Evolutionary conservation across 257 asterid species (phyloP), one percentile per base, ranked within the genome.

Genomic region (Solanum commersonii): DNA sequence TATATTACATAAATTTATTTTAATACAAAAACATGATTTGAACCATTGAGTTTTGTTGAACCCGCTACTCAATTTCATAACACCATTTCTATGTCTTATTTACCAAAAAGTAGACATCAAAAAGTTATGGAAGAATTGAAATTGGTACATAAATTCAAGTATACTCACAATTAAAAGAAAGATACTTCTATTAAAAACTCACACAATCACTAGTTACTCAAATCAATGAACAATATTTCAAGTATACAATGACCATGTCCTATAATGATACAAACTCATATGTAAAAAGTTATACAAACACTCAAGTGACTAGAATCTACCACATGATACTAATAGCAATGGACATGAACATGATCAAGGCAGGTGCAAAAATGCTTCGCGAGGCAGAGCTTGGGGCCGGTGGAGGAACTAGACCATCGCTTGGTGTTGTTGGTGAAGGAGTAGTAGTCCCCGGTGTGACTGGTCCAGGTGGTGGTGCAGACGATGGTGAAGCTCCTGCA

Each of bases 321-420:
- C 92, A 83, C 90, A 89, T 8, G 46, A 91, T 82, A 67, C 89
- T 89, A 29, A 91, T 56, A 20, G 59, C 90, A 49, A 90, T 52
- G 3, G 88, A 67, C 16, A 88, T 91, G 60, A 90, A 38, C 20
- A 89, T 46, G 73, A 88, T 84, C 76, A 90, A 34, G 4, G 90
- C 82, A 29, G 85, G 83, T 8, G 78, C 65, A 31, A 87, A 25
- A 37, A 79, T 10, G 12, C 85, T 73, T 20, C 71, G 20, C 2
- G 90, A n/a, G 73, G 92, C 93, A 4, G 93, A 90, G 89, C 89
- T 90, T 1, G 94, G 90, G 13, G 92, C 15, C 2, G 94, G 86
- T 11, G 93, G 93, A 67, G 73, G 87, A 37, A 25, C 10, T 33
- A 29, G 70, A 13, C 76, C 90, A 0, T 81, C 68, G 3, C 92